Evolutionary conservation across 768 basidiomycete genomes (phyloP).

Genomic region (Leccinum subgranulosum): DNA sequence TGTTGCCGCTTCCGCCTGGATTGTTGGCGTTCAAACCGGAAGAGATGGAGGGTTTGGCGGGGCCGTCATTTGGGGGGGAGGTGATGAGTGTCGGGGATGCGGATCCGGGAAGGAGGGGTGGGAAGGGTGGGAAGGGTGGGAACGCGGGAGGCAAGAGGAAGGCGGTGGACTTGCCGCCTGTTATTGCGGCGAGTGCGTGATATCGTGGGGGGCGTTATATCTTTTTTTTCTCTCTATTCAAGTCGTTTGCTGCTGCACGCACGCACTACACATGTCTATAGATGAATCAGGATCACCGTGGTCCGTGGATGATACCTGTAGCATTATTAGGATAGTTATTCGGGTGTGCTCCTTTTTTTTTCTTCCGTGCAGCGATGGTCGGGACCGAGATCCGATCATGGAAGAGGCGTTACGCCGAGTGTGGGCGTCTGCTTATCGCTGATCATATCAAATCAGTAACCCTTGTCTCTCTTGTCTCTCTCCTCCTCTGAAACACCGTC

Average conservation of each 20-base stretch:
- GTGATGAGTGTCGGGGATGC: neutral
- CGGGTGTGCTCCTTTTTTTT: neutral
- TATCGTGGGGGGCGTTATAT: neutral
- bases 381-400: neutral
- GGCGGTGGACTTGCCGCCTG: conserved; percentile 31
- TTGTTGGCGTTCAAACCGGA: conserved; percentile 19
- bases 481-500: neutral
- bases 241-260: neutral
- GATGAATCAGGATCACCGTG: conserved; percentile 7
- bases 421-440: conserved; percentile 9
- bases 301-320: conserved; percentile 34
- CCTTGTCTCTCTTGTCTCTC: neutral
- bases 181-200: conserved; percentile 33
- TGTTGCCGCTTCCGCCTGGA: conserved; percentile 17
- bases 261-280: conserved; percentile 11
- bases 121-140: conserved; percentile 8
- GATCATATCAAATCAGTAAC: conserved; percentile 3
- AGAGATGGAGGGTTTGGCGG: conserved; percentile 17
- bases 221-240: too few species aligned
- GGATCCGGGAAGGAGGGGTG: conserved; percentile 12
- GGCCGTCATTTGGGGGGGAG: conserved; percentile 13
- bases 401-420: neutral
- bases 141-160: conserved; percentile 22
- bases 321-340: conserved; percentile 31
- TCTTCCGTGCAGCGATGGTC: too few species aligned